A percentile compares a stretch with the other conserved stretches of the same genome.
Conservation (phyloP, 306 rosid species). For the Prunus salicina region DNA sequence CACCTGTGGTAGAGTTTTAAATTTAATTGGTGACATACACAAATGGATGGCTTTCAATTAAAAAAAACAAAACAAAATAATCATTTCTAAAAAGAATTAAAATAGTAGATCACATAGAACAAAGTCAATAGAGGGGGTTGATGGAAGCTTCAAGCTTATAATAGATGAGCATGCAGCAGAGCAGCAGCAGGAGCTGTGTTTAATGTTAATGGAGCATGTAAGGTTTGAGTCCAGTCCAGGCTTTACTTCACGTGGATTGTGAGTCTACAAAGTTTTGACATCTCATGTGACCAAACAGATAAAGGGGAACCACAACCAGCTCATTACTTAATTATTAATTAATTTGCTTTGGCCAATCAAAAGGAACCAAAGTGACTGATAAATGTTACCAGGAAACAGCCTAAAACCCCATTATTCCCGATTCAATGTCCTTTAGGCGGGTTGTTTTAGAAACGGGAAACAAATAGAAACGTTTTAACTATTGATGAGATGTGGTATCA, state of each 20-base stretch:
- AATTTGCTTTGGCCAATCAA: neutral
- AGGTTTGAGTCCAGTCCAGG: slow-evolving; percentile 20
- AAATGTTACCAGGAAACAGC: slow-evolving; percentile 29
- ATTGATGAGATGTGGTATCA: no score
- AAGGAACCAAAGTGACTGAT: neutral
- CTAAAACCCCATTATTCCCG: neutral
- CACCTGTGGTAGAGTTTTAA: no score
- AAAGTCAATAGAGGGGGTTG: no score
- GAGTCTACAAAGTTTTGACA: slow-evolving; percentile 37
- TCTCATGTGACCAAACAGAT: slow-evolving; percentile 58
- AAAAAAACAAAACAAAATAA: no score
- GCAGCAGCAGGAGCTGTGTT: neutral
- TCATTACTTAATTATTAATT: slow-evolving; percentile 26
- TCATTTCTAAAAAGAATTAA: no score
- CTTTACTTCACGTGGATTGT: slow-evolving; percentile 52
- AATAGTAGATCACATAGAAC: neutral
- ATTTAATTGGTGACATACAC: no score
- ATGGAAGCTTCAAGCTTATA: neutral
- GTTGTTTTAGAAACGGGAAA: neutral
- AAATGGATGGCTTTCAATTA: no score
- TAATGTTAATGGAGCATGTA: neutral
- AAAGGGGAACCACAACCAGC: slow-evolving; percentile 46
- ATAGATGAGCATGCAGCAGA: neutral
- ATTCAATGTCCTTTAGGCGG: neutral
- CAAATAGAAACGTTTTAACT: no score